Base-by-base conservation (phyloP, 345 rosid species). In the Aquilaria sinensis region DNA sequence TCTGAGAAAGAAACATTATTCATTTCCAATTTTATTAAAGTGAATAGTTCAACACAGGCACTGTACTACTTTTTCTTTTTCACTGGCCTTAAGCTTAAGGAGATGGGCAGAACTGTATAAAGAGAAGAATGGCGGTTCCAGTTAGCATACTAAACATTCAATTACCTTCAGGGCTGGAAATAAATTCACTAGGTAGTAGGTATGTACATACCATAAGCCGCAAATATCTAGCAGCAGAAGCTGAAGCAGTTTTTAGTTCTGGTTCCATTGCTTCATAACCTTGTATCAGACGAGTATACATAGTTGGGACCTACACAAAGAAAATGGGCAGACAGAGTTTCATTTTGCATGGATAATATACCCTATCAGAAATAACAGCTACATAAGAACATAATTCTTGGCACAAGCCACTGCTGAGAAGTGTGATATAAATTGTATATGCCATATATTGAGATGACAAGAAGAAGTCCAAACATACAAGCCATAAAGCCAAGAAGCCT, bases 201-300 rank as follows among this genome's bases (percentile, higher is more conserved):
- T 1, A 37, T 37, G 23, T 34, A 70, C 72, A 72, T 70, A 88
- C 99, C 97, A 90, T 94, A 58, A 94, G 81, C 51, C 96, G 91
- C 80, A 94, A 84, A 65, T 77, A 79, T 67, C 75, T 74, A 33
- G 96, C 95, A 63, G 96, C 91, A 64, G 72, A 77, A 58, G 95
- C 91, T 48, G 96, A 86, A 10, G 76, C 71, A 60, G 75, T 75
- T 73, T 94, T 85, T 63, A 76, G 75, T 63, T 82, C 91, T 61
- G 74, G 63, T 50, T 86, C 96, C 97, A 94, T 88, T 73, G 87
- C 80, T 74, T 86, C 90, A 72, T 90, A 90, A 52, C 97, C 99
- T 94, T 94, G 97, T 79, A 94, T 94, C 70, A 94, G 71, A 60
- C 97, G 85, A 46, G 89, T 80, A 66, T 94, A 90, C 89, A 94